phyloP scores from a whole-genome alignment of 805 yeast species.

The Metschnikowia baotianmanensis region DNA sequence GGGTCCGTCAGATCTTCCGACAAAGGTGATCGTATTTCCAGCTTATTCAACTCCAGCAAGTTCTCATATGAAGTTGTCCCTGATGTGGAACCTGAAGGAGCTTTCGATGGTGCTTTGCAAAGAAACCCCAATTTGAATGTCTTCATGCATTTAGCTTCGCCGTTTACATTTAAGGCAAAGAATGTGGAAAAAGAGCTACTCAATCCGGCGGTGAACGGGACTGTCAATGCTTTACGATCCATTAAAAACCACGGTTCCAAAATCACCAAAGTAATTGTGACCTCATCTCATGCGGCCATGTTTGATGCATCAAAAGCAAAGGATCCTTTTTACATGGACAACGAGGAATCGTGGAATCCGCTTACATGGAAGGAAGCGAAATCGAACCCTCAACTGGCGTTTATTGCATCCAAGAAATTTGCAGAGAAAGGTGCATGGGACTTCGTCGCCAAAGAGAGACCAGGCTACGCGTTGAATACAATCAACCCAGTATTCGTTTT shows the following conservation, averaged over 20 bases:
- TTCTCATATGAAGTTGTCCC: conserved; percentile 46
- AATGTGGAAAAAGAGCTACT: conserved; percentile 50
- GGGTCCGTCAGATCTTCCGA: conserved; percentile 27
- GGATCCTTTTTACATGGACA: conserved; percentile 28
- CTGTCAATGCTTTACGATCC: conserved; percentile 14
- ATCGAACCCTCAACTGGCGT: conserved; percentile 27
- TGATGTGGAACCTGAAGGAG: conserved; percentile 46
- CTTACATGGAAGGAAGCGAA: conserved; percentile 46
- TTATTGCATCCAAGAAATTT: conserved; percentile 35
- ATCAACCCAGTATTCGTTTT: conserved; percentile 25
- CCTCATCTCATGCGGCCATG: conserved; percentile 16
- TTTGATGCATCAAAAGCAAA: conserved; percentile 25
- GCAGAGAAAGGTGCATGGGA: conserved; percentile 39
- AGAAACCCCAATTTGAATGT: conserved; percentile 49
- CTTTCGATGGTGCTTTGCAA: conserved; percentile 46
- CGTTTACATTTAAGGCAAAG: conserved; percentile 45
- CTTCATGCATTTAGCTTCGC: conserved; percentile 63
- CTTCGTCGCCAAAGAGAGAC: conserved; percentile 27
- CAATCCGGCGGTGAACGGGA: conserved; percentile 47
- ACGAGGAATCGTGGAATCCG: conserved; percentile 50
- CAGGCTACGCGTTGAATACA: conserved; percentile 37
- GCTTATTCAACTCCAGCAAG: conserved; percentile 28
- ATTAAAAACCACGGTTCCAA: conserved; percentile 11
- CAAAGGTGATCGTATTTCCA: conserved; percentile 22
- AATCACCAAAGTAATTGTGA: conserved; percentile 12